Base-by-base conservation (phyloP, 2,329 filamentous ascomycete species). In the Colletotrichum simmondsii region DNA sequence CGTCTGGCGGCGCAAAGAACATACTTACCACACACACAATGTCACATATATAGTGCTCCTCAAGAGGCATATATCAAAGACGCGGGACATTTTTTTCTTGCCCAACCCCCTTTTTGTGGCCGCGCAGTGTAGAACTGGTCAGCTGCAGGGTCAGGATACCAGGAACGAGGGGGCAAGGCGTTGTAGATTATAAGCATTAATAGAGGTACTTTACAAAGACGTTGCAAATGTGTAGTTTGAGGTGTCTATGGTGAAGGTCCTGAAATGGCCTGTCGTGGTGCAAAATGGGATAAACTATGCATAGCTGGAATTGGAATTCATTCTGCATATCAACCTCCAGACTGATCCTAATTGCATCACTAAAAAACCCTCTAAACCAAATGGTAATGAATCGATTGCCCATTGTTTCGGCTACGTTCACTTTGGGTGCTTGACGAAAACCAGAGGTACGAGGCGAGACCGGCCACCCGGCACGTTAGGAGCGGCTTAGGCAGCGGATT, bases 111-210 rank as follows among this genome's bases (percentile, higher is more conserved):
- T 22, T 59, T 64, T 53, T 53, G 67, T 61, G 28, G 26, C 22
- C 49, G 60, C 42, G 54, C 53, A 52, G 53, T 49, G 42, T 49
- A 49, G 7, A 49, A 63, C 37, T 46, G 54, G 54, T 60, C 26
- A 63, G 60, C 46, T 58, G 65, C 65, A 46, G 60, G 42, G 37
- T 37, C 66, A 49, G 59, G 28, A 70, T 5, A 69, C 24, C 32
- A 28, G 30, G 30, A 65, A 53, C 8, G 14, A 56, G 28, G 37
- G 62, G 32, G 32, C 32, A 70, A 26, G 8, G 42, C 19, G 22
- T 16, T 70, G 65, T 72, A 72, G 22, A 72, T 65, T 63, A 72
- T 72, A 61, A 65, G 60, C 65, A 70, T 69, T 26, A 65, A 70
- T 72, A 72, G 65, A 70, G 32, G 70, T 69, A 72, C 49, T 62